These are phyloP conservation scores for Chlorella sorokiniana DNA, from an alignment of 139 green algal species.

Conservation along the genomic window DNA sequence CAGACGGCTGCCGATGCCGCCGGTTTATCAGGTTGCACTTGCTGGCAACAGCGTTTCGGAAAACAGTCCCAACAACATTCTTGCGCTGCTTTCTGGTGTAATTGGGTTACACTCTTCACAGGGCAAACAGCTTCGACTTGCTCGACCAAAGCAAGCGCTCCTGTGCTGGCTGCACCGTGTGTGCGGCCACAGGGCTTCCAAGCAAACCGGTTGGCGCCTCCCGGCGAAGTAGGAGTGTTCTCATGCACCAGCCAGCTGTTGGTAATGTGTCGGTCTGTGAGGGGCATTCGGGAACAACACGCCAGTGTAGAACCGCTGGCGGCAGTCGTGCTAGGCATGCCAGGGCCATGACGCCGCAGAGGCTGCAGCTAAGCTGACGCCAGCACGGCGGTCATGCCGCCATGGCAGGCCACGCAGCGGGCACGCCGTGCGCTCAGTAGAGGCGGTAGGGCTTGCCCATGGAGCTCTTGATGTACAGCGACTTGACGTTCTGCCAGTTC, in stretches of 20 bases:
- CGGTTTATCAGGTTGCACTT: too few species aligned
- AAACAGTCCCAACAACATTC: too few species aligned
- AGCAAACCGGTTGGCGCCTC: slow-evolving; percentile 29
- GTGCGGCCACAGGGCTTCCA: slow-evolving; percentile 33
- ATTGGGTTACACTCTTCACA: slow-evolving; percentile 22
- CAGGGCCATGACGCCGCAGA: not conserved
- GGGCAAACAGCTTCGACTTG: slow-evolving; percentile 27
- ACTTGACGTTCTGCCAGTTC: slow-evolving; percentile 99
- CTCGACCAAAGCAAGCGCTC: slow-evolving; percentile 34
- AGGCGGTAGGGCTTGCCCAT: slow-evolving; percentile 96
- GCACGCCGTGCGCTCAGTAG: slow-evolving; percentile 82
- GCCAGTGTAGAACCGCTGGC: not conserved
- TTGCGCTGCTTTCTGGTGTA: too few species aligned
- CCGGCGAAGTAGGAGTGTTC: slow-evolving; percentile 18
- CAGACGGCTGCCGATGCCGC: too few species aligned
- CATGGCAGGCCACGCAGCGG: not conserved
- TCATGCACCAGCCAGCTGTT: slow-evolving; percentile 28
- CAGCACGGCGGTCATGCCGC: not conserved
- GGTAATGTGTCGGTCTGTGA: slow-evolving; percentile 29
- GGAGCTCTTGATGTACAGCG: slow-evolving; percentile 95
- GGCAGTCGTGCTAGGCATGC: not conserved
- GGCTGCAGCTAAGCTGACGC: not conserved
- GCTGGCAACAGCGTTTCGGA: too few species aligned
- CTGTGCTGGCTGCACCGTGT: slow-evolving; percentile 23
- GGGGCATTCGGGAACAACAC: not conserved